A percentile compares a stretch with the other conserved stretches of the same genome.
Evolutionary conservation across 1,139 yeast species (phyloP).

Genomic region (Kurtzmaniella quercitrusa): DNA sequence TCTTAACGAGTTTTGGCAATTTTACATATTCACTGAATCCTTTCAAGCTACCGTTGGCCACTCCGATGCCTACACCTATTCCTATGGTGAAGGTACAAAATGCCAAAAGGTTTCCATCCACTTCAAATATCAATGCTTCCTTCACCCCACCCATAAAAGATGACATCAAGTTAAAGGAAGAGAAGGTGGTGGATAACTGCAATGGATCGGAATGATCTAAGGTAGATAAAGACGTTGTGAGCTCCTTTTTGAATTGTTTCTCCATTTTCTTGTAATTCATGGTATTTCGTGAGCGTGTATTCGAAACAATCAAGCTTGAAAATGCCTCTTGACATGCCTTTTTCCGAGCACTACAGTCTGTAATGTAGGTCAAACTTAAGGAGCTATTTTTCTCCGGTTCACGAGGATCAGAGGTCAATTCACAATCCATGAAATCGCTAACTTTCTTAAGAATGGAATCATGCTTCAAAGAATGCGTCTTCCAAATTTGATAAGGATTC

Average conservation of each 20-base stretch:
- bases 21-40: slow-evolving; percentile 11
- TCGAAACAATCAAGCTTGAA: slow-evolving; percentile 17
- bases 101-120: slow-evolving; percentile 16
- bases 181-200: slow-evolving; percentile 22
- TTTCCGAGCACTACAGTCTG: background rate
- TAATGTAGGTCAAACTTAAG: background rate
- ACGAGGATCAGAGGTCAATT: slow-evolving; percentile 9
- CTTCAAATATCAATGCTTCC: slow-evolving; percentile 3
- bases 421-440: slow-evolving; percentile 25
- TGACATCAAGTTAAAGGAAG: slow-evolving; percentile 16
- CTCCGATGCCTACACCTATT: slow-evolving; percentile 31
- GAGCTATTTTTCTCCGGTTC: background rate
- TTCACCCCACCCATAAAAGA: slow-evolving; percentile 14
- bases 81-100: slow-evolving; percentile 32
- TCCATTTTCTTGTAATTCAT: slow-evolving; percentile 32
- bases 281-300: slow-evolving; percentile 12
- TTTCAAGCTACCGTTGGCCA: slow-evolving; percentile 21
- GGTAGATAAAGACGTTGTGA: slow-evolving; percentile 19
- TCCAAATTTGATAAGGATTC: slow-evolving; percentile 41
- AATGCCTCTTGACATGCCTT: slow-evolving; percentile 9
- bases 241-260: slow-evolving; percentile 27
- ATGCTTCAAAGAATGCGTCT: slow-evolving; percentile 30
- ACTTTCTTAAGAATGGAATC: slow-evolving; percentile 21
- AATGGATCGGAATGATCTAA: slow-evolving; percentile 30
- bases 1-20: background rate